Evolutionary conservation across 768 basidiomycete genomes (phyloP), one percentile per base, ranked within the genome.

Genomic region (Melanogaster broomeanus): DNA sequence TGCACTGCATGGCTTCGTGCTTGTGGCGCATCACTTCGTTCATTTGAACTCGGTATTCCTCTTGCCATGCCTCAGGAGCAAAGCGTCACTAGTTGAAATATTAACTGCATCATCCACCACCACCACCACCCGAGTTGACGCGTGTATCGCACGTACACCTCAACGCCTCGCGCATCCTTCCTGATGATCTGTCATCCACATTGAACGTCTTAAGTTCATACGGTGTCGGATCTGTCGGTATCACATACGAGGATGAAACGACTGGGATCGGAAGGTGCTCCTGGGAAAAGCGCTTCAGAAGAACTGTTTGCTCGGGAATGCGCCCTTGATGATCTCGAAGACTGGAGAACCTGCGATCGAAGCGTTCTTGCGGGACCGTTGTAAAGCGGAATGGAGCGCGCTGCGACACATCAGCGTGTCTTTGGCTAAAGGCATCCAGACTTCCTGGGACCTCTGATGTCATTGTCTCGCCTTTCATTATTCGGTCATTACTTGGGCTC

Each of bases 241-340:
- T 68, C 34, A 43, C 45, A 21, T 66, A 63, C 27, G 61, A 57
- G 37, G 46, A 53, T 11, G 53, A 45, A 19, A 47, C 42, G 42
- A 38, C 19, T n/a, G 22, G 49, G 6, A 24, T 40, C 28, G 9
- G 24, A 59, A 24, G 33, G 43, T 27, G 11, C n/a, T 15, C 48
- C 42, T 7, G 16, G 24, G 1, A 52, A 65, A 27, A 15, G 43
- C 1, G 33, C 43, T 0, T 31, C 48, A 6, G 53, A 57, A 6
- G 66, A 69, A 46, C 56, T 65, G 0, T 68, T 68, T 16, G 56
- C 53, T 0, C 63, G 56, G 5, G 60, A 68, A 38, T 70, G 68
- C 22, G 67, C 67, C 0, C 53, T 70, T 13, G 67, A 70, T 19
- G 67, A 68, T 43, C 62, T 68, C 48, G 44, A 58, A 33, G 67